These are phyloP conservation scores for Bryum argenteum DNA, from an alignment of 225 moss, liverwort and hornwort species.

Conservation along the genomic window DNA sequence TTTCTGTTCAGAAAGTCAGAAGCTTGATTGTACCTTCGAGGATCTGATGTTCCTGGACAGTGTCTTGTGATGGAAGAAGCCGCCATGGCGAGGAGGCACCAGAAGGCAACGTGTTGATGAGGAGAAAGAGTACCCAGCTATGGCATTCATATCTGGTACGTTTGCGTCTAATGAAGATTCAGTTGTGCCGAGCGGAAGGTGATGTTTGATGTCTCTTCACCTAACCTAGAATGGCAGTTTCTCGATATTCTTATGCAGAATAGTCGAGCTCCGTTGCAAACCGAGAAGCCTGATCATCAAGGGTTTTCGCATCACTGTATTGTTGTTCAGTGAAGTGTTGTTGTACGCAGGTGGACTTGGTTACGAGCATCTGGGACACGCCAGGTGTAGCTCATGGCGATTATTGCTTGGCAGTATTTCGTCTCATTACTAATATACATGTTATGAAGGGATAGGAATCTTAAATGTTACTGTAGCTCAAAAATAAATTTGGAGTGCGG, in stretches of 20 bases:
- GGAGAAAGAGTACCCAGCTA: conserved; percentile 3
- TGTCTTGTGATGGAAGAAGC: background rate
- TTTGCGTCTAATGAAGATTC: conserved; percentile 8
- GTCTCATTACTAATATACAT: background rate
- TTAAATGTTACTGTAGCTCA: background rate
- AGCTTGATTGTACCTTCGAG: conserved; percentile 17
- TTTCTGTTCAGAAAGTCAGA: background rate
- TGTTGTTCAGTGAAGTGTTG: no score
- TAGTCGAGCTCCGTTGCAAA: background rate
- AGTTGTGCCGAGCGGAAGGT: background rate
- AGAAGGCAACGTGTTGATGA: background rate
- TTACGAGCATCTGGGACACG: conserved; percentile 18
- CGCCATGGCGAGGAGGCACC: conserved; percentile 5
- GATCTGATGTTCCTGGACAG: conserved; percentile 1
- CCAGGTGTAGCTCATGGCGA: conserved; percentile 13
- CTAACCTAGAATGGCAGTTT: background rate
- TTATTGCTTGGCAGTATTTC: conserved; percentile 12
- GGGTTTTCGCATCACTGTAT: no score
- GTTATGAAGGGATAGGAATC: background rate
- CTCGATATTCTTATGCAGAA: background rate
- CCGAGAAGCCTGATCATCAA: no score
- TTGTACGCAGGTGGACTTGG: background rate
- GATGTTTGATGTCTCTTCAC: background rate
- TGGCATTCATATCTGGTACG: background rate
- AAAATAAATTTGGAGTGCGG: background rate